phyloP scores from a whole-genome alignment of 805 yeast species.

The Lipomyces chichibuensis region DNA sequence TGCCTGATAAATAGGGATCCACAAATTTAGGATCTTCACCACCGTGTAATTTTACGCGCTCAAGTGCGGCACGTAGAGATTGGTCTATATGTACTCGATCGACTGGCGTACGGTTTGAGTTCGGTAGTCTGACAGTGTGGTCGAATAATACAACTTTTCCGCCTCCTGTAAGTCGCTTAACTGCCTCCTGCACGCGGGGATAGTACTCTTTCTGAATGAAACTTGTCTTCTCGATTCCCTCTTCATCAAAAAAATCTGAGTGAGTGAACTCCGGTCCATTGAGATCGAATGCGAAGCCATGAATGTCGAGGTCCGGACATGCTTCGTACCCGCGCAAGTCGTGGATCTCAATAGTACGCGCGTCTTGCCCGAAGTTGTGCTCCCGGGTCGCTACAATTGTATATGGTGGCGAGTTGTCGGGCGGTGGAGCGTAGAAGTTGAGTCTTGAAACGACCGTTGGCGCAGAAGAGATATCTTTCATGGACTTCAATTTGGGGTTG shows the following conservation, averaged over 20 bases:
- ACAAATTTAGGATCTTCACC: conserved; percentile 34
- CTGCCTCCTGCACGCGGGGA: conserved; percentile 32
- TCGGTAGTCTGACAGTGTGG: conserved; percentile 34
- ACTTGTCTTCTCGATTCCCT: neutral
- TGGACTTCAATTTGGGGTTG: neutral
- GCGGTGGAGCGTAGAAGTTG: conserved; percentile 28
- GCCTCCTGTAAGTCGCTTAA: conserved; percentile 37
- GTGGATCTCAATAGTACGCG: conserved; percentile 7
- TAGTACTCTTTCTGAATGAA: conserved; percentile 34
- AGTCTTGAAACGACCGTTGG: neutral
- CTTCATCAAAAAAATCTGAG: conserved; percentile 30
- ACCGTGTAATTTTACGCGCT: conserved; percentile 34
- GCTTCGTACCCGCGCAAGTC: conserved; percentile 28
- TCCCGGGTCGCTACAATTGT: conserved; percentile 38
- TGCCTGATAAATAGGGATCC: conserved; percentile 6
- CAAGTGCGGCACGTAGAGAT: conserved; percentile 33
- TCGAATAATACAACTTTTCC: conserved; percentile 34
- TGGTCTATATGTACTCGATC: conserved; percentile 38
- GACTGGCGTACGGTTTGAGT: conserved; percentile 36
- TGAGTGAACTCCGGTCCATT: conserved; percentile 11
- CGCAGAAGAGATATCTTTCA: neutral
- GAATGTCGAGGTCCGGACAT: conserved; percentile 25
- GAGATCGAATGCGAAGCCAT: conserved; percentile 30
- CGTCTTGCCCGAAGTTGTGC: conserved; percentile 21
- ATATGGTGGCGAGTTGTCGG: conserved; percentile 25